Evolutionary conservation across 306 rosid genomes (phyloP), one percentile per base, ranked within the genome.

Genomic region (Cucumis cinereus): DNA sequence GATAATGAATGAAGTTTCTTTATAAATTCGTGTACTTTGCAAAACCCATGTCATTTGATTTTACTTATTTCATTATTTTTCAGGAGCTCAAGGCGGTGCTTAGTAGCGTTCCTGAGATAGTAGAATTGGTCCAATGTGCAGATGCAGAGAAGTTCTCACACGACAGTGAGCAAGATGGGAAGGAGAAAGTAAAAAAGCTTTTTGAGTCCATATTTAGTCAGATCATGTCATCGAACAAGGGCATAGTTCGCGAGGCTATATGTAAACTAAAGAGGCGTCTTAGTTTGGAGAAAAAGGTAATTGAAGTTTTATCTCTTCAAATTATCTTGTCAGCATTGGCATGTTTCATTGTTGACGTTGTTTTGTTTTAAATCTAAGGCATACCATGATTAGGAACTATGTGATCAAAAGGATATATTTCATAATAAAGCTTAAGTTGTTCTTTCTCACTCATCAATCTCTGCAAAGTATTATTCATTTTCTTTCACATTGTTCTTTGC

Each of bases 31-130:
- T 75, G 4, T 54, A 20, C 28, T n/a, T 20, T 26, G 47, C 77
- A 14, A 10, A 14, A 53, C 28, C 54, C 8, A 30, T 56, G 28
- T 66, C 0, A 24, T 36, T 75, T 57, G 20, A 4, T 22, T 28
- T 23, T 56, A 12, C 50, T 35, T 73, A 49, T 71, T 71, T 71
- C 41, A 43, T 76, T 28, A 8, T 40, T 9, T 64, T 14, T 4
- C 75, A 83, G 86, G 86, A 83, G 72, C 78, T 83, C 20, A 80
- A 77, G 56, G 84, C 59, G 17, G 73, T 83, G 79, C 82, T 83
- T 41, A 23, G 45, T 17, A 67, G 53, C 33, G 82, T 83, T 57
- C 86, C 86, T 8, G 86, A 83, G 86, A 80, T 83, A 50, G 82
- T 79, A 54, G 82, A 80, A 41, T 23, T 83, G 40, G 82, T 83